Base-by-base conservation (phyloP, 78 protist species). In the Speleostelium caveatum region DNA sequence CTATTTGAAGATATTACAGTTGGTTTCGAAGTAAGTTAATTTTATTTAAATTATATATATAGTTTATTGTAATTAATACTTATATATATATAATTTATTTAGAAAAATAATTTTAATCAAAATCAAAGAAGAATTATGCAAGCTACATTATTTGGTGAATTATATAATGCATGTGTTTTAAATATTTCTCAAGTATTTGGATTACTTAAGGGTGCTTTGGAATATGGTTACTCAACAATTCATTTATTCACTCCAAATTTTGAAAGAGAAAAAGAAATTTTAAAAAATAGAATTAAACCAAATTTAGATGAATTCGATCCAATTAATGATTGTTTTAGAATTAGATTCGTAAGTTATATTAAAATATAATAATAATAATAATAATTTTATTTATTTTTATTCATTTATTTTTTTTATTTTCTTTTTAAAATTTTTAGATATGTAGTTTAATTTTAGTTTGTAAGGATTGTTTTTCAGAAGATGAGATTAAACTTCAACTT, bases 51-150 rank as follows among this genome's bases (percentile, higher is more conserved):
- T n/a, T n/a, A n/a, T n/a, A n/a, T n/a, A n/a, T n/a, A n/a, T n/a
- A n/a, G n/a, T n/a, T n/a, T n/a, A n/a, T n/a, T n/a, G n/a, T n/a
- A n/a, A n/a, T n/a, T n/a, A n/a, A n/a, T n/a, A n/a, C n/a, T n/a
- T n/a, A n/a, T n/a, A n/a, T n/a, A n/a, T n/a, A n/a, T n/a, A n/a
- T n/a, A n/a, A n/a, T n/a, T n/a, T n/a, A n/a, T n/a, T n/a, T n/a
- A n/a, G n/a, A 26, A 24, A 33, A 73, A 77, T 56, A 90, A 94
- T 35, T 59, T 73, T 42, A 69, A 58, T 24, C 51, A 24, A 19
- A 86, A 94, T 42, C 97, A 92, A 61, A 76, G 61, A 67, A 67
- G 93, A 55, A 72, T 95, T 41, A 51, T 80, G 75, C 62, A 62
- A 38, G 32, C 62, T 10, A 91, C 76, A 26, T 38, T 86, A 12